Conservation (phyloP, 139 green algal species). For the Chlorella sorokiniana region DNA sequence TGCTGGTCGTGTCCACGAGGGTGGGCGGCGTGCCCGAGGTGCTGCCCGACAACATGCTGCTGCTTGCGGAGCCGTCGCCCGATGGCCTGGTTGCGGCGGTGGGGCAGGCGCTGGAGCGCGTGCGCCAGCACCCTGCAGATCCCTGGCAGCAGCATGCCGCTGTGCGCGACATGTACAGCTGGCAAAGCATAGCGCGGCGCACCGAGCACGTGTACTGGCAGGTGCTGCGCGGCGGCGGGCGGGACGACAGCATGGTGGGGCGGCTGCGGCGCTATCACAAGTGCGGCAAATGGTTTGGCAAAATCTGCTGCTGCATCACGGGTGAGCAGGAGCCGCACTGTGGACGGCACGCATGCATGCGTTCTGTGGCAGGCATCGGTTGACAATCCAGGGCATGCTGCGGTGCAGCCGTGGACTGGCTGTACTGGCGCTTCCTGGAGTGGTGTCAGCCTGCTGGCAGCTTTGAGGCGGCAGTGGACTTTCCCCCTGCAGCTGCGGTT, state of each 20-base stretch:
- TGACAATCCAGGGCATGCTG: not conserved
- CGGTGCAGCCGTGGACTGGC: slow-evolving; percentile 51
- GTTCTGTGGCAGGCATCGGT: not conserved
- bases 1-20: slow-evolving; percentile 85
- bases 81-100: slow-evolving; percentile 66
- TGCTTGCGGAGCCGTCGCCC: slow-evolving; percentile 80
- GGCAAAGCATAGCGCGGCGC: slow-evolving; percentile 79
- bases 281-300: slow-evolving; percentile 72
- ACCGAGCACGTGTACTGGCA: slow-evolving; percentile 81
- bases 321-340: not conserved
- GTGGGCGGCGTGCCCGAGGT: slow-evolving; percentile 98
- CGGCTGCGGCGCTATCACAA: slow-evolving; percentile 56
- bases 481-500: not conserved
- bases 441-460: slow-evolving; percentile 47
- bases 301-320: slow-evolving; percentile 69
- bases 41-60: slow-evolving; percentile 84
- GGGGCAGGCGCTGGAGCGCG: slow-evolving; percentile 44
- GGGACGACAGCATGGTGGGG: slow-evolving; percentile 49
- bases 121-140: slow-evolving; percentile 32
- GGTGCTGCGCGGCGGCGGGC: slow-evolving; percentile 11
- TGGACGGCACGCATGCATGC: not conserved
- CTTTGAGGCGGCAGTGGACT: slow-evolving; percentile 58
- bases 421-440: slow-evolving; percentile 65
- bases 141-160: slow-evolving; percentile 58
- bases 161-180: slow-evolving; percentile 89